Evolutionary conservation across 75 land plant genomes (phyloP), one percentile per base, ranked within the genome.

Genomic region (Larix kaempferi): DNA sequence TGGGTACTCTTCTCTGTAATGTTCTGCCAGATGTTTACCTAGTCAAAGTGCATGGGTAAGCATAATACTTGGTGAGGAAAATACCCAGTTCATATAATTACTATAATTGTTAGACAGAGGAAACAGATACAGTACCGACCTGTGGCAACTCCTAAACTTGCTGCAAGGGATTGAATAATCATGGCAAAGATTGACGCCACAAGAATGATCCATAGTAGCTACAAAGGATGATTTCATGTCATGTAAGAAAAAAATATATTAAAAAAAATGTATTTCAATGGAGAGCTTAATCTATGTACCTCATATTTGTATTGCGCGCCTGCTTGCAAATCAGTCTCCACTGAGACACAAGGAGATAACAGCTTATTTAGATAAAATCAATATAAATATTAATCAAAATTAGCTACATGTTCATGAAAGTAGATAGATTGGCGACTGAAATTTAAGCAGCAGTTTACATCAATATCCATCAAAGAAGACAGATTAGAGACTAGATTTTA

Each of bases 261-360:
- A n/a, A n/a, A n/a, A n/a, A n/a, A n/a, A n/a, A n/a, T n/a, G n/a
- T n/a, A n/a, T 49, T 49, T 49, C 54, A 49, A 10, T 56, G 59
- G 57, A 44, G n/a, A 52, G 14, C 5, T n/a, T 17, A 59, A 27
- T 8, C 11, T n/a, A 1, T n/a, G n/a, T 80, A 92, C 96, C 92
- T 84, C 94, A 79, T 90, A 94, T 66, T 89, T 89, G 84, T 86
- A 89, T 27, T 89, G 76, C 12, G 99, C 99, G 58, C 99, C 99
- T 54, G 98, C 66, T 62, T 89, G 90, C 49, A 96, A 78, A 84
- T 96, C 99, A 33, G 93, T 92, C 60, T 91, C 93, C 82, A 94
- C 96, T 94, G 88, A 26, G 44, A 21, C 17, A 1, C 22, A 35
- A 17, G 0, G 25, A 29, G 21, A 60, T 59, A 69, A 29, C 6